Base-by-base conservation (phyloP, 2,329 filamentous ascomycete species). In the Monilinia polystroma region DNA sequence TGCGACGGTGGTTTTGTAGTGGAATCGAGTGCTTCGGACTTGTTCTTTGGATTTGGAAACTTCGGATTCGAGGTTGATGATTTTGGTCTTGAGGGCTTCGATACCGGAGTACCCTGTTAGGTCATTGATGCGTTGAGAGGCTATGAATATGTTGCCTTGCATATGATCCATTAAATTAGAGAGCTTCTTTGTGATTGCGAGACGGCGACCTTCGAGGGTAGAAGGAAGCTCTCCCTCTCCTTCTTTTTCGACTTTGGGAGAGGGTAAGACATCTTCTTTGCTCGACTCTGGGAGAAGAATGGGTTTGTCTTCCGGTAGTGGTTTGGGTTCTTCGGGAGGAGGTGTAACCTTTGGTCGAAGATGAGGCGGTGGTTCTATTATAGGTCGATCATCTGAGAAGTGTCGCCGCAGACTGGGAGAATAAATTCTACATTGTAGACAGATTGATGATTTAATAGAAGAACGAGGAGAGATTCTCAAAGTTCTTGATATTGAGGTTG, bases 71-170 rank as follows among this genome's bases (percentile, higher is more conserved):
- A 89, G 90, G 29, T 80, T 77, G 20, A 87, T 83, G 78, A 98
- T 98, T 67, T 90, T 87, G 12, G 81, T 80, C 77, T 97, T 96
- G 72, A 99, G 85, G 32, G 86, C 82, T 78, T 97, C 93, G 77
- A 99, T 98, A 54, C 90, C 88, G 1, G 91, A 90, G 81, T 98
- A 99, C 71, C 95, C 95, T 2, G 95, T 99, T 64, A 97, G 86
- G 74, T 93, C 92, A 79, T 97, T 99, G 78, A 99, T 86, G 68
- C 91, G 90, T 76, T 95, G 91, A 2, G 92, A 92, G 4, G 93
- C 93, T 63, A 90, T 85, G 70, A 97, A 90, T 56, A 96, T 84
- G 73, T 94, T 93, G 43, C 89, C 86, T 76, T 98, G 92, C 26
- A 97, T 78, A 70, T 91, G 88, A 80, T 99, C 95, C 91, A 98